Evolutionary conservation across 352 stramenopile genomes (phyloP).

Genomic region (Phytophthora megakarya): DNA sequence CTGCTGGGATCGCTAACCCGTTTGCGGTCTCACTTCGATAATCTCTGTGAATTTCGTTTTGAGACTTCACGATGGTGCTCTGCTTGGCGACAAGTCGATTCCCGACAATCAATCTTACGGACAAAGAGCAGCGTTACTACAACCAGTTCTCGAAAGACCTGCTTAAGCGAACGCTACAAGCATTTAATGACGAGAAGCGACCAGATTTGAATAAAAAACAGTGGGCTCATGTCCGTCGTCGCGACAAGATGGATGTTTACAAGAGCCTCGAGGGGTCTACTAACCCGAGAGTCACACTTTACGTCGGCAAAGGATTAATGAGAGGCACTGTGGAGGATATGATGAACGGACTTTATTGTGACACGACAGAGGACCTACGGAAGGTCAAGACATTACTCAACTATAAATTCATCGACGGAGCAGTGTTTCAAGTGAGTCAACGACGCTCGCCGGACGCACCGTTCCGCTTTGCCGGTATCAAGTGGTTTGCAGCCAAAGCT

Average conservation of each 20-base stretch:
- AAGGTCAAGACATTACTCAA: conserved; percentile 40
- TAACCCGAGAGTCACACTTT: conserved; percentile 35
- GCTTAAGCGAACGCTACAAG: conserved; percentile 37
- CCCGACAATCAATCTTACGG: conserved; percentile 33
- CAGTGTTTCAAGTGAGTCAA: conserved; percentile 39
- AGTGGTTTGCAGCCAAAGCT: conserved; percentile 44
- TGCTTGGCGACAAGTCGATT: conserved; percentile 27
- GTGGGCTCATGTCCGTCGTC: conserved; percentile 34
- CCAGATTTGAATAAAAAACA: conserved; percentile 22
- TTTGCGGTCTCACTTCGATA: neutral
- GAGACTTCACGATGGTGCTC: conserved; percentile 9
- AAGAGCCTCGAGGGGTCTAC: conserved; percentile 37
- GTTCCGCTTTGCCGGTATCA: conserved; percentile 43
- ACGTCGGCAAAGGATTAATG: conserved; percentile 39
- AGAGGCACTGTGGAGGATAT: conserved; percentile 42
- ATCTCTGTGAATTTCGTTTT: neutral
- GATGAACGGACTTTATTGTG: conserved; percentile 50
- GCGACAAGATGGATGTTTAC: conserved; percentile 40
- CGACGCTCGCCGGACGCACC: conserved; percentile 29
- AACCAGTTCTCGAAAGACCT: conserved; percentile 29
- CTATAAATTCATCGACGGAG: conserved; percentile 42
- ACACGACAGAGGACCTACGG: conserved; percentile 39
- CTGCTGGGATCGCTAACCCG: neutral
- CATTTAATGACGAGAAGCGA: conserved; percentile 27
- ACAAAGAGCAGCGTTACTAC: conserved; percentile 39